Evolutionary conservation across 2,329 filamentous ascomycete genomes (phyloP).

Genomic region (Fusarium tanahbumbuense): DNA sequence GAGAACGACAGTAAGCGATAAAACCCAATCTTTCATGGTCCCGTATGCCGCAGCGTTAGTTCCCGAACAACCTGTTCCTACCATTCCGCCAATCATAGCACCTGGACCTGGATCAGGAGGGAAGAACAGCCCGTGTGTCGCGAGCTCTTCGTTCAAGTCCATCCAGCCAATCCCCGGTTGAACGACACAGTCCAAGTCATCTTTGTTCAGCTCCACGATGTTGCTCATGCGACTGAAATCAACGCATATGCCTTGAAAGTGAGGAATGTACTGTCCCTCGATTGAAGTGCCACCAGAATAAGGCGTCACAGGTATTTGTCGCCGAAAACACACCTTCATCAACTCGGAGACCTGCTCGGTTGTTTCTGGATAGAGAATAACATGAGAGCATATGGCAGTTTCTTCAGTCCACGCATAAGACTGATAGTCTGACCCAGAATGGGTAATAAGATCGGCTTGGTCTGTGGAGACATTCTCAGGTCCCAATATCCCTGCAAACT

Average conservation of each 20-base stretch:
- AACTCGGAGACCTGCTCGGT: slow-evolving; percentile 80
- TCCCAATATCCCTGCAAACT: slow-evolving; percentile 3
- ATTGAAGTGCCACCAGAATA: slow-evolving; percentile 88
- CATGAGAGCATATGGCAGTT: not conserved
- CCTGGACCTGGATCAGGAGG: slow-evolving; percentile 83
- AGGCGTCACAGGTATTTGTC: slow-evolving; percentile 84
- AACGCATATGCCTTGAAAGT: slow-evolving; percentile 85
- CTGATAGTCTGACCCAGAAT: slow-evolving; percentile 33
- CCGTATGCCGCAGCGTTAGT: slow-evolving; percentile 85
- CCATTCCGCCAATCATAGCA: slow-evolving; percentile 85
- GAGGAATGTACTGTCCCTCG: slow-evolving; percentile 90
- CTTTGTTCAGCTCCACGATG: slow-evolving; percentile 80
- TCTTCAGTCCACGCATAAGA: slow-evolving; percentile 27
- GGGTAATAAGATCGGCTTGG: not conserved
- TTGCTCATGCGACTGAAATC: slow-evolving; percentile 90
- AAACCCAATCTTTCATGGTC: slow-evolving; percentile 89
- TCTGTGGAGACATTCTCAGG: slow-evolving; percentile 20
- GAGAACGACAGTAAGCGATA: slow-evolving; percentile 83
- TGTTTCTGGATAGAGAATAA: slow-evolving; percentile 72
- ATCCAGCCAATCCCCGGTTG: slow-evolving; percentile 93
- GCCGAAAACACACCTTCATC: slow-evolving; percentile 76
- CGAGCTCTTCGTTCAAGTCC: slow-evolving; percentile 78
- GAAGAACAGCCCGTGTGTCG: slow-evolving; percentile 84
- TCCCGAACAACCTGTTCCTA: slow-evolving; percentile 80
- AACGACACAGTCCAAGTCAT: slow-evolving; percentile 92